A percentile compares a stretch with the other conserved stretches of the same genome.
Evolutionary conservation across 345 rosid genomes (phyloP).

Genomic region (Limnanthes douglasii): DNA sequence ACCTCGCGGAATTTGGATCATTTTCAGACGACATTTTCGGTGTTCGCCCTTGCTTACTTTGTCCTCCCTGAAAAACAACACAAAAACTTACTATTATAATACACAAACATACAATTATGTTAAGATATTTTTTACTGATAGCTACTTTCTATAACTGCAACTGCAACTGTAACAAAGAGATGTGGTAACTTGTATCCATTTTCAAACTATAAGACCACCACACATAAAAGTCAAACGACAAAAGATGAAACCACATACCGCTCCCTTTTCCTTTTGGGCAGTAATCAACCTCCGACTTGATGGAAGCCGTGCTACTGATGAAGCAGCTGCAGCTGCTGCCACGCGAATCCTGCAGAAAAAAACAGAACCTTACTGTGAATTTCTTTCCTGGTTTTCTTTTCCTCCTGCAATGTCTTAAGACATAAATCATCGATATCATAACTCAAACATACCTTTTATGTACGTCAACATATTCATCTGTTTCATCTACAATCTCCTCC

Average conservation of each 20-base stretch:
- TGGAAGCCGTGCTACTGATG: constrained; percentile 77
- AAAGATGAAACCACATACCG: constrained; percentile 19
- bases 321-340: constrained; percentile 95
- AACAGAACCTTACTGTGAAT: background rate
- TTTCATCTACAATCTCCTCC: constrained; percentile 99
- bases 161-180: background rate
- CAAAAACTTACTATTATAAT: background rate
- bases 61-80: constrained; percentile 25
- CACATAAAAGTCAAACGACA: constrained; percentile 3
- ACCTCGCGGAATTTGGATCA: too few relatives aligned
- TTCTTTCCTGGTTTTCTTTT: too few relatives aligned
- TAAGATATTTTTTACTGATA: background rate
- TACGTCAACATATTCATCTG: constrained; percentile 92
- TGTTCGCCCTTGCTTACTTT: constrained; percentile 23
- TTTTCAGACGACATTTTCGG: constrained; percentile 27
- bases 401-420: background rate
- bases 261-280: constrained; percentile 31
- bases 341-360: constrained; percentile 64
- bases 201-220: background rate
- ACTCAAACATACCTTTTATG: constrained; percentile 51
- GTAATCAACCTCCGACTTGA: constrained; percentile 57
- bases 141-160: background rate
- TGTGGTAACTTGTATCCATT: background rate
- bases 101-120: background rate
- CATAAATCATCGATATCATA: background rate